Evolutionary conservation across 2,329 filamentous ascomycete genomes (phyloP), one percentile per base, ranked within the genome.

Genomic region (Fusarium sp.): DNA sequence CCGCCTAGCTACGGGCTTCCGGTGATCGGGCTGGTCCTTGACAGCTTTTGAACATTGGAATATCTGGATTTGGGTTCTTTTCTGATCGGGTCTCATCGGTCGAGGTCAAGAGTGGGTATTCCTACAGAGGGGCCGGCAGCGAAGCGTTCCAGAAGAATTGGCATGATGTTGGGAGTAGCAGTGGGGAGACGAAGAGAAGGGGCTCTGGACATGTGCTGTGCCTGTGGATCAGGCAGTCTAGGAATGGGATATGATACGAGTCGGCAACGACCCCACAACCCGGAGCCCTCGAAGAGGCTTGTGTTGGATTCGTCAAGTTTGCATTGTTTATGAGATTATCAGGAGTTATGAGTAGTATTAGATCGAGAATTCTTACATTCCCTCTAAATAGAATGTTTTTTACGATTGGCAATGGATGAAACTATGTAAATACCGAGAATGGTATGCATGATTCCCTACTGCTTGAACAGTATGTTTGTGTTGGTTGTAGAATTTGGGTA

Each of bases 181-280:
- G 64, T 69, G 69, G 70, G 46, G 66, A 73, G 61, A 59, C 70
- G 70, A 63, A 68, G 63, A 67, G 56, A 29, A 66, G 70, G 70
- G 70, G 70, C 70, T 73, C 61, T 73, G 55, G 45, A 39, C 60
- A 60, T 66, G 29, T 54, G 57, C 38, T 31, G 51, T 49, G 29
- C 29, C 39, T 58, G 70, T 70, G 70, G 65, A 66, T 46, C 63
- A 38, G 38, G 31, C 55, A 25, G 54, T 27, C 51, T 31, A 54
- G 51, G 60, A 51, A 46, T 60, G 57, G 52, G 42, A 45, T 49
- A 49, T 37, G 37, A 57, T 41, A 27, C 38, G 60, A 44, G 54
- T 51, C 54, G 35, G n/a, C 35, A 54, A 60, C n/a, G 49, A 55
- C 62, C 41, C 59, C 51, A 41, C 45, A 51, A 27, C 42, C 42